Evolutionary conservation across 306 rosid species (phyloP), one percentile per base, ranked within the genome.

Genomic region (Chamaecrista fasciculata): DNA sequence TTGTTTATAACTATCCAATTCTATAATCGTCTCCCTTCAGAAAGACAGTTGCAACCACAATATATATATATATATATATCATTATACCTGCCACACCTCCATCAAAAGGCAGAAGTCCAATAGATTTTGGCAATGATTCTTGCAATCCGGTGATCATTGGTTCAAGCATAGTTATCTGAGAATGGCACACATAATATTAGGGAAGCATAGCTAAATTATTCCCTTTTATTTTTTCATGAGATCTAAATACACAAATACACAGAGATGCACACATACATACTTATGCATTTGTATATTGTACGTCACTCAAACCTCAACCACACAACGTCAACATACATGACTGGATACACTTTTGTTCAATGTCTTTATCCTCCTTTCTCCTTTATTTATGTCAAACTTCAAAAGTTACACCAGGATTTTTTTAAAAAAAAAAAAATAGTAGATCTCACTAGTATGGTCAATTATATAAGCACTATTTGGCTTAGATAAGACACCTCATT

Each of bases 101-200:
- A 82, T 94, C 98, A 67, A 94, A 94, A 61, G 98, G 97, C 82
- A 94, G 90, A 77, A 94, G 82, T 68, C 98, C 96, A 60, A 94
- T 90, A 67, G 97, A 88, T 80, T 89, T 94, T 52, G 97, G 98
- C 78, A 94, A 75, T 69, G 92, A 90, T 74, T 94, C 98, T 85
- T 94, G 98, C 79, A 90, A 68, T 74, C 96, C 97, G 24, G 87
- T 81, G 72, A 90, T 90, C 94, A 88, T 78, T 56, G 97, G 98
- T 80, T 94, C 98, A 76, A 94, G 85, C 55, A 82, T 72, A 77
- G 96, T 86, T 78, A 86, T 81, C 98, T 94, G 82, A 81, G 76
- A 77, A 60, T 43, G 59, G 75, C 70, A 49, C 0, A 8, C 62
- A 70, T 33, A 14, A 62, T 18, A 76, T 70, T 58, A 83, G 74